phyloP scores from a whole-genome alignment of 768 basidiomycete species.

The Naganishia kalamii region DNA sequence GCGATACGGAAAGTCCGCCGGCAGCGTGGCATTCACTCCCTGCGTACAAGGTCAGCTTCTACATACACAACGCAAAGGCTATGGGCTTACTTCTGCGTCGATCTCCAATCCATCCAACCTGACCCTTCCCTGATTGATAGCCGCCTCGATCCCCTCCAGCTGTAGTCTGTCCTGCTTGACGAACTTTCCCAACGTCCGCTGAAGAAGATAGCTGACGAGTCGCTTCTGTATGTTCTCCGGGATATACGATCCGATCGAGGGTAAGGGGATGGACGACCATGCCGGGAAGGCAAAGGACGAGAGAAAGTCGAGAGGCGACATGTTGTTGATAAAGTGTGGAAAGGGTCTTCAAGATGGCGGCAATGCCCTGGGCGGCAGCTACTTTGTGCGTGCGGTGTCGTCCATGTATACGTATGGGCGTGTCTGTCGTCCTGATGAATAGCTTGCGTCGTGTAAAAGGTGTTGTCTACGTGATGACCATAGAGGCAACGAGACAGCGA shows the following conservation, averaged over 20 bases:
- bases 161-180: constrained; percentile 78
- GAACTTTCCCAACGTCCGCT: constrained; percentile 73
- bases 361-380: not conserved
- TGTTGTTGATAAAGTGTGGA: not conserved
- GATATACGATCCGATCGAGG: constrained; percentile 35
- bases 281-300: constrained; percentile 17
- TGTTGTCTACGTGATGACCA: too few species aligned
- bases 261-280: constrained; percentile 42
- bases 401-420: too few species aligned
- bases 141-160: constrained; percentile 76
- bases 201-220: constrained; percentile 82
- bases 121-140: constrained; percentile 83
- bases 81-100: constrained; percentile 59
- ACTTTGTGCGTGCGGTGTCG: not conserved
- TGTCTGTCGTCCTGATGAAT: too few species aligned
- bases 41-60: constrained; percentile 38
- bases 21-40: constrained; percentile 71
- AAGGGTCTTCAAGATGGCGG: not conserved
- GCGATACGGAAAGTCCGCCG: constrained; percentile 57
- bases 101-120: constrained; percentile 79
- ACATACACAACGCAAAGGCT: constrained; percentile 7
- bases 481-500: too few species aligned
- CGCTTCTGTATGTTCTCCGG: constrained; percentile 65
- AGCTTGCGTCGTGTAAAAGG: too few species aligned
- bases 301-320: constrained; percentile 19